phyloP scores from a whole-genome alignment of 805 yeast genomes.

The Candida hungchunana region DNA sequence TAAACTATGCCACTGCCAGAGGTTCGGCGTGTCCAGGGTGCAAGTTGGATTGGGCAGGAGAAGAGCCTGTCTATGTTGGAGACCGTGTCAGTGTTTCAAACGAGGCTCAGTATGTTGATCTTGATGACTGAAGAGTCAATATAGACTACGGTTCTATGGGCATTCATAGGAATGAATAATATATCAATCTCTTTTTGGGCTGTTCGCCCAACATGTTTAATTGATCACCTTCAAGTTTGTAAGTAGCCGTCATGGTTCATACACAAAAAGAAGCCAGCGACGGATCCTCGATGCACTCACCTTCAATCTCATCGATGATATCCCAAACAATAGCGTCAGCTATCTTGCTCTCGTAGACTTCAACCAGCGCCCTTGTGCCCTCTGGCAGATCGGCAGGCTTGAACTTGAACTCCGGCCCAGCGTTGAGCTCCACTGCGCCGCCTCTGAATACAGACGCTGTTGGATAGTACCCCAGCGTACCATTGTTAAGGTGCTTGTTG shows the following conservation, averaged over 20 bases:
- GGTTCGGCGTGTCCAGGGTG: conserved; percentile 35
- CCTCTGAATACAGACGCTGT: conserved; percentile 77
- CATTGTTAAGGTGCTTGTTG: conserved; percentile 62
- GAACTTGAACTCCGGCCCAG: conserved; percentile 59
- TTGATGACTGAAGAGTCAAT: no score
- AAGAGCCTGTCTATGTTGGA: conserved; percentile 7
- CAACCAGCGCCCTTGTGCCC: conserved; percentile 46
- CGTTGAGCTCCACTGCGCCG: conserved; percentile 68
- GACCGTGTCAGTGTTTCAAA: no score
- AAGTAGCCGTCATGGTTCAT: no score
- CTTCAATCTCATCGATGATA: conserved; percentile 77
- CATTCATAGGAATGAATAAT: no score
- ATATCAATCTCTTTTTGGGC: no score
- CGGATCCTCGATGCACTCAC: conserved; percentile 40
- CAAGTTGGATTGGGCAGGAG: conserved; percentile 16
- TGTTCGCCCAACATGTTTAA: no score
- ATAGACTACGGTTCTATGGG: no score
- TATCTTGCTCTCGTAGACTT: conserved; percentile 61
- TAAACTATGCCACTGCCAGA: conserved; percentile 33
- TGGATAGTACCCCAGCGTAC: conserved; percentile 86
- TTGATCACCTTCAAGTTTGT: no score
- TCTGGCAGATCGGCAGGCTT: conserved; percentile 34
- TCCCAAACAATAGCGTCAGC: conserved; percentile 85
- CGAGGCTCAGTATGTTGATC: no score
- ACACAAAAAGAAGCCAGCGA: no score